Base-by-base conservation (phyloP, 2,329 filamentous ascomycete species). In the Stachybotrys elegans region DNA sequence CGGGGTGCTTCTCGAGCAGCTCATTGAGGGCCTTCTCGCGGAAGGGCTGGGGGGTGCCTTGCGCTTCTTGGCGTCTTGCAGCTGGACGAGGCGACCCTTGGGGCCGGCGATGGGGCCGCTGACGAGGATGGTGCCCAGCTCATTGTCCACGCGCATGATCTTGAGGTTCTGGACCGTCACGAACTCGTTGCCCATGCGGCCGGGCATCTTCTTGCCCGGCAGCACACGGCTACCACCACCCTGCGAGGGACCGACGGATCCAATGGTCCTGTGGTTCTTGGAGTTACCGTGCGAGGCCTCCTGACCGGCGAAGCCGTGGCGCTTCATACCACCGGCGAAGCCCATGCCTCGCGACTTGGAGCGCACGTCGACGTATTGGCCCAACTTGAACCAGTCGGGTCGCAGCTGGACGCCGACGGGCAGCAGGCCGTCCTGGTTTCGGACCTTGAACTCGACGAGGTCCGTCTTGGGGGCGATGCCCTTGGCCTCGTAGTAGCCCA, bases 321-420 rank as follows among this genome's bases (percentile, higher is more conserved):
- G 79, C 81, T 98, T 98, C 93, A 98, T 98, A 54, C 88, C 93
- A 78, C 93, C 93, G 9, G 86, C 88, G 64, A 96, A 98, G 7
- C 93, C 93, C 79, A 89, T 92, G 43, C 93, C 93, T 61, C 88
- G 81, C 55, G 82, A 85, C 59, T 86, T 81, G 40, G 83, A 84
- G 57, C 84, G 78, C 43, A 89, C 83, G 70, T 98, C 93, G 48
- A 98, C 86, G 66, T 82, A 94, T 69, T 96, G 90, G 16, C 93
- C 93, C 59, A 84, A 79, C 57, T 84, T 76, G 70, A 97, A 97
- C 87, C 93, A 95, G 58, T 88, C 83, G n/a, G 93, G 88, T 49
- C 79, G 76, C 53, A 98, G 79, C 55, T 78, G 73, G 56, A 83
- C 73, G 34, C 93, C 93, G 20, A 96, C 76, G 20, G 81, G 78